Percentiles rank a stretch among this genome's conserved stretches.
Evolutionary conservation across 1,284 basidiomycete species (phyloP).

Genomic region (Dichomitus squalens): DNA sequence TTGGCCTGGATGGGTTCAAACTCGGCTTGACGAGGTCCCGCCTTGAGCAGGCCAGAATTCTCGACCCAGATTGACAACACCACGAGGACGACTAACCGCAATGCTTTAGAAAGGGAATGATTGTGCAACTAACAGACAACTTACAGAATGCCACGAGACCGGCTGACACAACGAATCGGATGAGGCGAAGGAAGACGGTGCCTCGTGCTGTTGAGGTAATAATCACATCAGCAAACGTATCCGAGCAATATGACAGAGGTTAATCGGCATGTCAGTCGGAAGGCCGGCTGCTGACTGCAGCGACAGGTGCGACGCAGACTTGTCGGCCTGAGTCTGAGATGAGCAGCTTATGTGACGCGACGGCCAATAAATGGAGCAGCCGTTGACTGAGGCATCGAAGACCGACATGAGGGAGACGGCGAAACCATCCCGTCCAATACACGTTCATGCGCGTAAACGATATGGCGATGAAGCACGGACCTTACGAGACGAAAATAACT

Average conservation of each 20-base stretch:
- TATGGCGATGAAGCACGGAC: not conserved
- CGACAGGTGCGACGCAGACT: not conserved
- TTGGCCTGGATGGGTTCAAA: constrained; percentile 81
- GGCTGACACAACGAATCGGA: constrained; percentile 57
- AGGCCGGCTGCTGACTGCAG: not conserved
- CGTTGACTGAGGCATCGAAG: not conserved
- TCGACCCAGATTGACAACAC: constrained; percentile 88
- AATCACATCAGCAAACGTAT: not conserved
- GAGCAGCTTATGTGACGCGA: not conserved
- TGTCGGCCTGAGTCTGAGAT: not conserved
- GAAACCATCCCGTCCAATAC: not conserved
- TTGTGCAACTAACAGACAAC: constrained; percentile 5
- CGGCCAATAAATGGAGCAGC: not conserved
- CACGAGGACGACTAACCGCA: constrained; percentile 68
- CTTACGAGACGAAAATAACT: constrained; percentile 28
- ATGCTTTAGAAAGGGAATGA: constrained; percentile 49
- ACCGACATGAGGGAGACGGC: not conserved
- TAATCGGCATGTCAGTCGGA: not conserved
- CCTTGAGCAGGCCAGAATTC: constrained; percentile 89
- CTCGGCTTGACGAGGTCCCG: constrained; percentile 74
- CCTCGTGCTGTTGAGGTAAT: constrained; percentile 55
- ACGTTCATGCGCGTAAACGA: not conserved
- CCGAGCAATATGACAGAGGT: not conserved
- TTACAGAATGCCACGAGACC: constrained; percentile 31
- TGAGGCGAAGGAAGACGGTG: constrained; percentile 60